Evolutionary conservation across 176 grass and related monocot species (phyloP).

Genomic region (Tillandsia leiboldiana): DNA sequence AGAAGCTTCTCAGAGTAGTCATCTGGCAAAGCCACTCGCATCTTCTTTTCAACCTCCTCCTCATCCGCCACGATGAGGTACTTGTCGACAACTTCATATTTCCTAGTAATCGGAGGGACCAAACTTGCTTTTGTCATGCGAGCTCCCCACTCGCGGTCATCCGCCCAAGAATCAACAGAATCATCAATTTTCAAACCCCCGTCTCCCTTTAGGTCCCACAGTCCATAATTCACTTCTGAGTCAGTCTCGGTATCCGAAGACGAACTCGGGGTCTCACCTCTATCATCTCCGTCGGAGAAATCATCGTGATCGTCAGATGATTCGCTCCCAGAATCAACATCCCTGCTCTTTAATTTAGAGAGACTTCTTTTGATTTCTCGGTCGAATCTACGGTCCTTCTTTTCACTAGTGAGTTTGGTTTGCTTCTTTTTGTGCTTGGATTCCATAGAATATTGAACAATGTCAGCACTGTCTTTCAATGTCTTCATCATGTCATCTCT

Average conservation of each 20-base stretch:
- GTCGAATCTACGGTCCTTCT: slow-evolving; percentile 63
- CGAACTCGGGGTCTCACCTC: slow-evolving; percentile 60
- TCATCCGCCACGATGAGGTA: slow-evolving; percentile 92
- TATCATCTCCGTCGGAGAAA: slow-evolving; percentile 70
- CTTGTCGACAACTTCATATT: slow-evolving; percentile 89
- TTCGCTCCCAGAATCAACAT: slow-evolving; percentile 77
- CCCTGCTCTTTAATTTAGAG: slow-evolving; percentile 91
- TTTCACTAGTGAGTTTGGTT: slow-evolving; percentile 45
- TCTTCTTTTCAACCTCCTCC: slow-evolving; percentile 83
- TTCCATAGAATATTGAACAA: slow-evolving; percentile 48
- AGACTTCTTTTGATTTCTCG: slow-evolving; percentile 97
- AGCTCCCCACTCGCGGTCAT: slow-evolving; percentile 90
- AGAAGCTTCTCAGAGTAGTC: slow-evolving; percentile 92
- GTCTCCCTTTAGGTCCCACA: slow-evolving; percentile 59
- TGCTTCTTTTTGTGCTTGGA: slow-evolving; percentile 81
- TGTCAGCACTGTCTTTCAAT: slow-evolving; percentile 50
- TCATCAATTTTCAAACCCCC: slow-evolving; percentile 46
- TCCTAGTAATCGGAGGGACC: slow-evolving; percentile 97
- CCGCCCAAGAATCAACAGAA: slow-evolving; percentile 36
- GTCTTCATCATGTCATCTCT: slow-evolving; percentile 44
- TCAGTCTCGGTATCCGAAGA: slow-evolving; percentile 94
- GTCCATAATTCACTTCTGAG: slow-evolving; percentile 47
- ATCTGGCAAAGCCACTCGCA: slow-evolving; percentile 84
- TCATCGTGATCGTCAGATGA: slow-evolving; percentile 82
- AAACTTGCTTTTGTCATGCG: slow-evolving; percentile 99